Conservation (phyloP, 2,329 filamentous ascomycete species). For the Dissoconium aciculare region DNA sequence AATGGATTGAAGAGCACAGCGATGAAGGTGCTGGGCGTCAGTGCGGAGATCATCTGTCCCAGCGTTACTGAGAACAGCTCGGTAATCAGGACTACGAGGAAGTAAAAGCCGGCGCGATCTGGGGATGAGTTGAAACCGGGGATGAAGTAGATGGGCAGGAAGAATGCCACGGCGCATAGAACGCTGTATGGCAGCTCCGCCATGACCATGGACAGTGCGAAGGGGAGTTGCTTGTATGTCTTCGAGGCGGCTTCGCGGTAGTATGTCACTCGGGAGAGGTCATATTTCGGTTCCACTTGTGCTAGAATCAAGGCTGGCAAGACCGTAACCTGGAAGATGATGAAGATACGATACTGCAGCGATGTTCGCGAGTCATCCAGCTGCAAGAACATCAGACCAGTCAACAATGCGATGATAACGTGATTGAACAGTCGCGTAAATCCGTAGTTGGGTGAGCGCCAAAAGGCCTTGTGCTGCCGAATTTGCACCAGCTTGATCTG, state of each 20-base stretch:
- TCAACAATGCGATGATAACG: slow-evolving; percentile 60
- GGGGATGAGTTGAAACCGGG: slow-evolving; percentile 52
- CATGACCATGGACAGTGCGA: slow-evolving; percentile 61
- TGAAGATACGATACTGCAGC: slow-evolving; percentile 74
- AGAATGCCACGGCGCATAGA: slow-evolving; percentile 67
- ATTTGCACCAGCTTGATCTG: slow-evolving; percentile 62
- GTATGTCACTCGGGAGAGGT: slow-evolving; percentile 64
- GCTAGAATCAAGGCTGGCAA: slow-evolving; percentile 69
- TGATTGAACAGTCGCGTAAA: slow-evolving; percentile 82
- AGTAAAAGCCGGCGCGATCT: slow-evolving; percentile 66
- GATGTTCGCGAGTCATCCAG: slow-evolving; percentile 61
- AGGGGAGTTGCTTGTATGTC: slow-evolving; percentile 70
- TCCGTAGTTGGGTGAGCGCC: slow-evolving; percentile 76
- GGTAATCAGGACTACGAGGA: slow-evolving; percentile 69
- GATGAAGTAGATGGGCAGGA: slow-evolving; percentile 71
- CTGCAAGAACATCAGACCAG: slow-evolving; percentile 64
- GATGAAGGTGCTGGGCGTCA: slow-evolving; percentile 67
- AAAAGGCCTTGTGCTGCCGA: slow-evolving; percentile 65
- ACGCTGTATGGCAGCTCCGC: slow-evolving; percentile 76
- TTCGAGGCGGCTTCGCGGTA: slow-evolving; percentile 77
- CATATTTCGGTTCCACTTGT: slow-evolving; percentile 73
- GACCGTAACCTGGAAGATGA: slow-evolving; percentile 80
- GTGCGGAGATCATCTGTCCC: slow-evolving; percentile 58
- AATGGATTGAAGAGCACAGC: slow-evolving; percentile 69
- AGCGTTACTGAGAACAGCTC: slow-evolving; percentile 74